Evolutionary conservation across 495 filamentous ascomycete genomes (phyloP).

Genomic region (Tuber borchii): DNA sequence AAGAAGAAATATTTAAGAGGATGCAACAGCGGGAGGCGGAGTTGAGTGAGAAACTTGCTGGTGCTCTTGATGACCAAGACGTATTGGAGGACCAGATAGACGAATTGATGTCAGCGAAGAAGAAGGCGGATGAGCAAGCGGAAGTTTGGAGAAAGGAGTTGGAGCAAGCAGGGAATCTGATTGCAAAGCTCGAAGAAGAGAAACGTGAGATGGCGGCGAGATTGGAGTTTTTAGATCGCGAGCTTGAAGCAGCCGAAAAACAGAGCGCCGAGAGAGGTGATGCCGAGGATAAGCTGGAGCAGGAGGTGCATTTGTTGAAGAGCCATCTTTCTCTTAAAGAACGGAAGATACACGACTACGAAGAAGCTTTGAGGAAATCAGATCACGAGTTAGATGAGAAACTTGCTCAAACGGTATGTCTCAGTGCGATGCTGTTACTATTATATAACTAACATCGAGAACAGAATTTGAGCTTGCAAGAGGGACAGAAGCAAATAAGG

Average conservation of each 20-base stretch:
- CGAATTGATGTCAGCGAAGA: constrained; percentile 79
- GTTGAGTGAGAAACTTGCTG: constrained; percentile 82
- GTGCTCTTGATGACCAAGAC: constrained; percentile 92
- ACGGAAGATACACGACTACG: constrained; percentile 80
- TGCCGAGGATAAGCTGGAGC: constrained; percentile 63
- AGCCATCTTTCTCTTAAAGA: constrained; percentile 87
- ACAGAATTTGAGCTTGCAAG: constrained; percentile 31
- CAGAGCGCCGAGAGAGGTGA: constrained; percentile 62
- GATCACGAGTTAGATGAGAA: constrained; percentile 91
- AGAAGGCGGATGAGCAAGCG: constrained; percentile 76
- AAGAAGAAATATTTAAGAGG: constrained; percentile 95
- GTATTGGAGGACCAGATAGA: constrained; percentile 88
- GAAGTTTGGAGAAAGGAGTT: constrained; percentile 71
- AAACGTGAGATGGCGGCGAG: constrained; percentile 66
- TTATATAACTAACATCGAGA: constrained; percentile 16
- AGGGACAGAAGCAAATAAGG: constrained; percentile 44
- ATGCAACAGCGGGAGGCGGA: constrained; percentile 84
- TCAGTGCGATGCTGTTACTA: background rate
- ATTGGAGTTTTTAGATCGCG: constrained; percentile 59
- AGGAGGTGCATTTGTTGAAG: constrained; percentile 83
- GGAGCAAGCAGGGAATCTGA: constrained; percentile 84
- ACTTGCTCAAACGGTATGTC: constrained; percentile 55
- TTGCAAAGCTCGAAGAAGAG: constrained; percentile 73
- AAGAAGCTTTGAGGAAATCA: constrained; percentile 71
- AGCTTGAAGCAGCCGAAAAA: constrained; percentile 60